phyloP scores from a whole-genome alignment of 306 rosid genomes.

The Castanopsis chinensis region DNA sequence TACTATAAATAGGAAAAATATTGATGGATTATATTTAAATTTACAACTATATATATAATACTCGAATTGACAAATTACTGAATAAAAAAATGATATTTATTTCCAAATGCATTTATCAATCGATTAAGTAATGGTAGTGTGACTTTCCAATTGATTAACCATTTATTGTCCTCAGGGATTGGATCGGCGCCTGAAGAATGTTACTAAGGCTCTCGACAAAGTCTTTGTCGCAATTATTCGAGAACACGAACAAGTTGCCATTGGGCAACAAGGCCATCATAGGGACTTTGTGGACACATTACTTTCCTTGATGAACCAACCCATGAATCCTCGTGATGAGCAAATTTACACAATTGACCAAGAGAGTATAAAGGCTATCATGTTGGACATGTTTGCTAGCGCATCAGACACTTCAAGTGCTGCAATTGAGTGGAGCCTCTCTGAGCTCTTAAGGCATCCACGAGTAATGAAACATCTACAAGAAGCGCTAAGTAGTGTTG shows the following conservation, averaged over 20 bases:
- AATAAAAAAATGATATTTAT: too few relatives aligned
- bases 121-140: too few relatives aligned
- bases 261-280: not conserved
- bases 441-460: conserved; percentile 44
- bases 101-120: too few relatives aligned
- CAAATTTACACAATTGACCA: conserved; percentile 14
- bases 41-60: too few relatives aligned
- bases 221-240: conserved; percentile 22
- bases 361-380: conserved; percentile 36
- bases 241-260: conserved; percentile 23
- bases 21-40: too few relatives aligned
- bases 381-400: conserved; percentile 27
- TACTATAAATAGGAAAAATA: too few relatives aligned
- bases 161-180: conserved; percentile 19
- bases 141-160: too few relatives aligned
- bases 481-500: conserved; percentile 26
- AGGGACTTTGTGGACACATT: conserved; percentile 32
- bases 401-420: conserved; percentile 13
- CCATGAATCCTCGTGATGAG: conserved; percentile 20
- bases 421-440: conserved; percentile 30
- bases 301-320: conserved; percentile 26
- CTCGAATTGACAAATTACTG: too few relatives aligned
- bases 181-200: conserved; percentile 13
- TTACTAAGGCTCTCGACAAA: conserved; percentile 20
- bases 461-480: conserved; percentile 40